These are phyloP conservation scores for Acanthamoeba castellanii DNA, from an alignment of 208 protist species.

Conservation along the genomic window DNA sequence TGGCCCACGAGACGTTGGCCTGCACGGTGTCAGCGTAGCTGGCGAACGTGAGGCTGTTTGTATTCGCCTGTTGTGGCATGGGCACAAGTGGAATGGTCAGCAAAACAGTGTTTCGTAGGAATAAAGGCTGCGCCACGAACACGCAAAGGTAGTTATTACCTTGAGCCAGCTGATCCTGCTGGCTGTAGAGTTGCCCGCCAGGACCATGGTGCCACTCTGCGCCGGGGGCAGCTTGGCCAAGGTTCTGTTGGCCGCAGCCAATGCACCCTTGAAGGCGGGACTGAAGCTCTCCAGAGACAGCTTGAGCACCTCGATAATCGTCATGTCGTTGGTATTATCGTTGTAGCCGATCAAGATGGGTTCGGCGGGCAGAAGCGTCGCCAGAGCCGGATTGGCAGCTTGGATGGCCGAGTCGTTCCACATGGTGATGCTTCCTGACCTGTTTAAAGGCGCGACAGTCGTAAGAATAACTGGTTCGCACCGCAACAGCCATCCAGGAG, in stretches of 20 bases:
- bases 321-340: background rate
- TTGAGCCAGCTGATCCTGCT: background rate
- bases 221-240: background rate
- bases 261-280: background rate
- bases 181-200: background rate
- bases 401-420: conserved; percentile 41
- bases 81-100: background rate
- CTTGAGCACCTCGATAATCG: conserved; percentile 16
- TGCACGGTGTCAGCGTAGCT: background rate
- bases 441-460: background rate
- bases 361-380: background rate
- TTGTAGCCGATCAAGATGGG: background rate
- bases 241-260: background rate
- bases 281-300: background rate
- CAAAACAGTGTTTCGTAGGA: too few relatives aligned
- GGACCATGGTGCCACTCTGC: background rate
- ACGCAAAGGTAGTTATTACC: background rate
- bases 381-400: background rate
- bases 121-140: background rate
- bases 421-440: conserved; percentile 6
- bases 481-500: background rate
- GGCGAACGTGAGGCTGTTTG: background rate
- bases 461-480: background rate
- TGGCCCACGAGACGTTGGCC: background rate
- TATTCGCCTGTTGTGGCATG: background rate